Percentiles rank a stretch among this genome's conserved stretches.
Conservation (phyloP, 768 basidiomycete species). For the Mycena epipterygia region DNA sequence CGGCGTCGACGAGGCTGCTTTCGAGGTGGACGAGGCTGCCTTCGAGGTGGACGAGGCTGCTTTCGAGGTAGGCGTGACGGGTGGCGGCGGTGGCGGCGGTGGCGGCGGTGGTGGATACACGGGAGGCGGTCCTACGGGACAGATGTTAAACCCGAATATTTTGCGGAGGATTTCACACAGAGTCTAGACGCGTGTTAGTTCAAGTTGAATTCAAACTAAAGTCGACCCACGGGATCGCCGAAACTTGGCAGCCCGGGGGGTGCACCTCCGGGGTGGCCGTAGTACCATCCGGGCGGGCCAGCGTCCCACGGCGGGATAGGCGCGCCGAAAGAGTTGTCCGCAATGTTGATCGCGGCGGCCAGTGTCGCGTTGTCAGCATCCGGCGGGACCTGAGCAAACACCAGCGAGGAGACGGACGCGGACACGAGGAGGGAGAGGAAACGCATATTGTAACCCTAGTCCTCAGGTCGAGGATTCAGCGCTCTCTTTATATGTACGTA, state of each 20-base stretch:
- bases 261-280: neutral
- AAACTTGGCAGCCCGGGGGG: neutral
- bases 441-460: no score
- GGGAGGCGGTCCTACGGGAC: neutral
- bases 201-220: no score
- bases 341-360: neutral
- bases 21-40: neutral
- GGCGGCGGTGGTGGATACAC: neutral
- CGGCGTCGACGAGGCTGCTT: neutral
- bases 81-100: neutral
- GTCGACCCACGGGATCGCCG: neutral
- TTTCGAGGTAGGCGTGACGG: neutral
- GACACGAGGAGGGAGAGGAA: no score
- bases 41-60: neutral
- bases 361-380: neutral
- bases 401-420: no score
- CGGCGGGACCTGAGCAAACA: no score
- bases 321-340: neutral
- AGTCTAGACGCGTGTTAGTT: neutral
- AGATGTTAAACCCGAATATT: neutral
- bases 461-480: no score
- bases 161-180: conserved; percentile 7
- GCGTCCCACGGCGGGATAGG: conserved; percentile 8
- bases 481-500: no score
- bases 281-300: neutral